A percentile compares a stretch with the other conserved stretches of the same genome.
phyloP scores from a whole-genome alignment of 78 protist genomes.

The Dictyostelium brefeldianum region DNA sequence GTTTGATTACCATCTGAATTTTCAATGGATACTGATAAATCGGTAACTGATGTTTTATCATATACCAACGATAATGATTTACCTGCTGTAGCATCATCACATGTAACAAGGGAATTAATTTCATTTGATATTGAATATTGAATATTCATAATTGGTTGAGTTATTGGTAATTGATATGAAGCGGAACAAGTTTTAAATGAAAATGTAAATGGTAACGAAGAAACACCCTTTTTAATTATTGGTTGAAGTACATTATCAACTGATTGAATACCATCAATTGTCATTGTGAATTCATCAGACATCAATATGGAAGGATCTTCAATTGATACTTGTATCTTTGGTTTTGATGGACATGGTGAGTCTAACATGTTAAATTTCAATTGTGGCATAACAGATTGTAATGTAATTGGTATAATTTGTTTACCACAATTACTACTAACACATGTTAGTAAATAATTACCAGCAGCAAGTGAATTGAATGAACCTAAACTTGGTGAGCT shows the following conservation, averaged over 20 bases:
- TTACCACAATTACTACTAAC: not conserved
- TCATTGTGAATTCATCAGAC: not conserved
- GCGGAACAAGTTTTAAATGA: not conserved
- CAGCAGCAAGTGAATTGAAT: not conserved
- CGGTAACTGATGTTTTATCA: not conserved
- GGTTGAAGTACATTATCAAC: not conserved
- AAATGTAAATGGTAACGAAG: not conserved
- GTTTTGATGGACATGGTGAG: constrained; percentile 1
- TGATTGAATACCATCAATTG: not conserved
- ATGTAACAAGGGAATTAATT: not conserved
- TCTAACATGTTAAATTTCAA: not conserved
- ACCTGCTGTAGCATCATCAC: not conserved
- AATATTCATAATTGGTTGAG: not conserved
- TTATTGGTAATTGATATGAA: not conserved
- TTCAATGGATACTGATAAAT: not conserved
- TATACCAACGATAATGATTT: not conserved
- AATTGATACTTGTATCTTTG: constrained; percentile 11
- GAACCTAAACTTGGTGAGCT: not conserved
- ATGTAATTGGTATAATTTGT: not conserved
- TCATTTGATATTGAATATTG: not conserved
- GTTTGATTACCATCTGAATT: not conserved
- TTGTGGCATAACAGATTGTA: not conserved
- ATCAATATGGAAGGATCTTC: not conserved
- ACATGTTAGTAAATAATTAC: not conserved
- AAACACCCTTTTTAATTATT: not conserved